Conservation (phyloP, 768 basidiomycete genomes). For the Termitomyces eurrhizus region DNA sequence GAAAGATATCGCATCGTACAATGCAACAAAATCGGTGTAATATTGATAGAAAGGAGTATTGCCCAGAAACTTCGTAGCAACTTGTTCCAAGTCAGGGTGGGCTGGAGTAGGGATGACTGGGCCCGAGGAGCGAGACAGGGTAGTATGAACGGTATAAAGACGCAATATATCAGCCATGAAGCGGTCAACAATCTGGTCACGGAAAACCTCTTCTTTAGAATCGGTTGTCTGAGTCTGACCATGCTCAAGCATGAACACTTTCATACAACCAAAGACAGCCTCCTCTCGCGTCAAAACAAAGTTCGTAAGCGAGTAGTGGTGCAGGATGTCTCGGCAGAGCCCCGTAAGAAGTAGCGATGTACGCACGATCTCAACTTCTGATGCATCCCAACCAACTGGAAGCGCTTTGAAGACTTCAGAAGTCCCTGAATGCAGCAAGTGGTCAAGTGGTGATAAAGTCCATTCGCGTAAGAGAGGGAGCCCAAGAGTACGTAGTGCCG, state of each 20-base stretch:
- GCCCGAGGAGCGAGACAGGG: conserved; percentile 8
- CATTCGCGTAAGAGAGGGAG: conserved; percentile 60
- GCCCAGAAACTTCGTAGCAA: conserved; percentile 58
- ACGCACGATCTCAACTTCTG: conserved; percentile 74
- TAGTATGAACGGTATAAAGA: conserved; percentile 42
- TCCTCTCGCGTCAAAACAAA: conserved; percentile 52
- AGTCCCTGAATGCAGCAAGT: conserved; percentile 73
- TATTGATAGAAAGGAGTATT: conserved; percentile 87
- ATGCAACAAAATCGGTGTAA: conserved; percentile 84
- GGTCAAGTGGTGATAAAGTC: conserved; percentile 65
- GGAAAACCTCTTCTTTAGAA: conserved; percentile 67
- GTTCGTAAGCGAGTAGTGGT: conserved; percentile 33
- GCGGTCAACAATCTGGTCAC: conserved; percentile 59
- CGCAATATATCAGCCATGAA: conserved; percentile 59
- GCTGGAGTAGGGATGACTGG: conserved; percentile 16
- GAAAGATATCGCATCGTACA: conserved; percentile 93
- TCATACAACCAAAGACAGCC: conserved; percentile 78
- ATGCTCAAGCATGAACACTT: conserved; percentile 94
- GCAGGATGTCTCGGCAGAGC: conserved; percentile 42
- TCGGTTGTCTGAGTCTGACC: conserved; percentile 49
- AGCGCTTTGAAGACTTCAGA: conserved; percentile 67
- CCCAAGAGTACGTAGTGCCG: conserved; percentile 25
- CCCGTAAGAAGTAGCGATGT: conserved; percentile 62
- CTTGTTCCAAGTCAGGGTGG: conserved; percentile 43
- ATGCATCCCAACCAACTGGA: conserved; percentile 71